Conservation (phyloP, 1,284 basidiomycete genomes). For the Cryptococcus depauperatus region DNA sequence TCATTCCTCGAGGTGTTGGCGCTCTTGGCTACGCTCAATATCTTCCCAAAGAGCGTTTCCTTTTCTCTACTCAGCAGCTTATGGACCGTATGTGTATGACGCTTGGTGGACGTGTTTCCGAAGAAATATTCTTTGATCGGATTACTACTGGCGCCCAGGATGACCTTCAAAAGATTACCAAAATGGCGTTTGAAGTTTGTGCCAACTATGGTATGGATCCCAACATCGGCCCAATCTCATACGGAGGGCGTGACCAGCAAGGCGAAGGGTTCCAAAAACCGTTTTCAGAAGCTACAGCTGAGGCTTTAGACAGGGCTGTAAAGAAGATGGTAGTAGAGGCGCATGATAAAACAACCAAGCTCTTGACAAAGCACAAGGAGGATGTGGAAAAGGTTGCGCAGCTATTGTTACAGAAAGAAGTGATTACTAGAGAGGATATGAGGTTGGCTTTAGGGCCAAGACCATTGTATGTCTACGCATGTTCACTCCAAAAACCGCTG, state of each 20-base stretch:
- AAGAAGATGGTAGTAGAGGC: conserved; percentile 90
- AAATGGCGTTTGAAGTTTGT: conserved; percentile 87
- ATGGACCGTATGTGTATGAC: conserved; percentile 97
- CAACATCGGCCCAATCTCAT: conserved; percentile 89
- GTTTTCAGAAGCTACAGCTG: conserved; percentile 93
- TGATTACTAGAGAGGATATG: conserved; percentile 65
- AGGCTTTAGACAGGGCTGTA: conserved; percentile 81
- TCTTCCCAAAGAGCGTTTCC: conserved; percentile 89
- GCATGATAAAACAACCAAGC: conserved; percentile 72
- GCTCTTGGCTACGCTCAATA: conserved; percentile 98
- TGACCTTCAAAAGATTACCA: conserved; percentile 94
- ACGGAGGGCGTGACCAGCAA: conserved; percentile 73
- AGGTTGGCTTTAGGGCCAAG: conserved; percentile 31
- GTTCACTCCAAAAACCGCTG: conserved; percentile 30
- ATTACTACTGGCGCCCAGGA: conserved; percentile 98
- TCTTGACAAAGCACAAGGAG: conserved; percentile 71
- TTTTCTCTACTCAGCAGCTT: conserved; percentile 92
- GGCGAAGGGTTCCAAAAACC: conserved; percentile 92
- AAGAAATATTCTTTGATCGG: conserved; percentile 95
- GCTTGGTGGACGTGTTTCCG: conserved; percentile 93
- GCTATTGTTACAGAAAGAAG: conserved; percentile 84
- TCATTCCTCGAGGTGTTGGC: conserved; percentile 93
- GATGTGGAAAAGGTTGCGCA: conserved; percentile 93
- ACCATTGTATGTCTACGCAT: conserved; percentile 28
- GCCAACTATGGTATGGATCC: conserved; percentile 97